phyloP scores from a whole-genome alignment of 2,329 filamentous ascomycete species.

The Trichoderma atrobrunneum region DNA sequence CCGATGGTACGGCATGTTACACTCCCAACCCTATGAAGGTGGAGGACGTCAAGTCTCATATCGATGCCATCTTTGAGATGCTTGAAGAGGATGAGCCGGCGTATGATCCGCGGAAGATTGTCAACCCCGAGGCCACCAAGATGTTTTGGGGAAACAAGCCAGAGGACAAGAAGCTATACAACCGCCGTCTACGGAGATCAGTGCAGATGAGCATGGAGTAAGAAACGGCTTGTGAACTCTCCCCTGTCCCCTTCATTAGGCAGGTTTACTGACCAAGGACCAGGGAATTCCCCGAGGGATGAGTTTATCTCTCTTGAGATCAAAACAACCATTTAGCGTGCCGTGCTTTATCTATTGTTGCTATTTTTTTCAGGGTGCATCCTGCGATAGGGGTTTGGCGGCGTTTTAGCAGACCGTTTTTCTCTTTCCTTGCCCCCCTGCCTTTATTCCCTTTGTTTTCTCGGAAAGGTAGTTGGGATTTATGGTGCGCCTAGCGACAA shows the following conservation, averaged over 20 bases:
- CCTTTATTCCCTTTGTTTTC: background rate
- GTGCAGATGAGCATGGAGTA: conserved; percentile 68
- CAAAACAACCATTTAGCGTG: background rate
- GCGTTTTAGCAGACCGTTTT: conserved; percentile 10
- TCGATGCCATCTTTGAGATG: conserved; percentile 75
- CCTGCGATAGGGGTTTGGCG: background rate
- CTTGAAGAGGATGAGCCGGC: conserved; percentile 86
- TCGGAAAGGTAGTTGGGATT: background rate
- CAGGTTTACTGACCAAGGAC: background rate
- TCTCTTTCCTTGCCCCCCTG: background rate
- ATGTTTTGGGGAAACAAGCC: conserved; percentile 75
- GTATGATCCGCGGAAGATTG: conserved; percentile 85
- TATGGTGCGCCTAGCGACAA: background rate
- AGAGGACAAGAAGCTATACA: conserved; percentile 81
- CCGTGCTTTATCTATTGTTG: background rate
- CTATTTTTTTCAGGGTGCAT: background rate
- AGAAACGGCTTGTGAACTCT: conserved; percentile 23
- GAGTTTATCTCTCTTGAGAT: background rate
- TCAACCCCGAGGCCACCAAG: conserved; percentile 81
- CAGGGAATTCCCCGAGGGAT: conserved; percentile 36
- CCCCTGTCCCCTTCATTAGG: background rate
- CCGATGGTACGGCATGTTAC: conserved; percentile 81
- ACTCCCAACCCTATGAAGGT: conserved; percentile 56
- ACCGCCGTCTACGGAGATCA: conserved; percentile 72
- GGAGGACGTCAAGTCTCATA: conserved; percentile 78